Evolutionary conservation across 2,329 filamentous ascomycete genomes (phyloP).

Genomic region (Sarocladium strictum): DNA sequence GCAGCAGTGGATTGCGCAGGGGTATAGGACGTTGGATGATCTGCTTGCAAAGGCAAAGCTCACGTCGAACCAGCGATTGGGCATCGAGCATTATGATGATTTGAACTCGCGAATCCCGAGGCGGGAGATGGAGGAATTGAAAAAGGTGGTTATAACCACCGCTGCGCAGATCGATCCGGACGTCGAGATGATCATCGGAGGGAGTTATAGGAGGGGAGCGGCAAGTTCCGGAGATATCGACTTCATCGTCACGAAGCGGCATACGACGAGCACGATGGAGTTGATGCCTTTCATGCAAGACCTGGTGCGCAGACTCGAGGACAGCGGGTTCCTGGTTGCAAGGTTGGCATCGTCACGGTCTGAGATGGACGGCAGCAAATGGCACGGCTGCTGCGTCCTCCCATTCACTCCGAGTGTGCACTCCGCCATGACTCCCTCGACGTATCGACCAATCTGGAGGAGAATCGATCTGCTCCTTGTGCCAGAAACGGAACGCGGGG

Average conservation of each 20-base stretch:
- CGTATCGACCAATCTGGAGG: constrained; percentile 56
- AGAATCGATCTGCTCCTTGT: constrained; percentile 82
- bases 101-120: constrained; percentile 75
- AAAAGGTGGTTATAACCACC: constrained; percentile 52
- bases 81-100: constrained; percentile 74
- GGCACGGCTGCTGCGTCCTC: constrained; percentile 79
- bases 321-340: constrained; percentile 60
- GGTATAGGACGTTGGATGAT: constrained; percentile 69
- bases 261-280: constrained; percentile 45
- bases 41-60: constrained; percentile 55
- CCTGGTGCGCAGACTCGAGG: constrained; percentile 58
- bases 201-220: constrained; percentile 79
- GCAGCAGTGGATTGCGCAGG: constrained; percentile 68
- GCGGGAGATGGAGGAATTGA: constrained; percentile 66
- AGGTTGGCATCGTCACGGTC: constrained; percentile 53
- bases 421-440: neutral
- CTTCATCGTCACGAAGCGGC: constrained; percentile 68
- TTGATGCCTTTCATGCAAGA: constrained; percentile 56
- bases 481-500: constrained; percentile 71
- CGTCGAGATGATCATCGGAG: constrained; percentile 69
- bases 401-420: constrained; percentile 36
- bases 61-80: constrained; percentile 64
- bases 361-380: constrained; percentile 60
- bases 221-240: constrained; percentile 76
- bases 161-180: constrained; percentile 54